Percentiles rank a stretch among this genome's conserved stretches.
Evolutionary conservation across 2,329 filamentous ascomycete genomes (phyloP).

Genomic region (Fusarium denticulatum): DNA sequence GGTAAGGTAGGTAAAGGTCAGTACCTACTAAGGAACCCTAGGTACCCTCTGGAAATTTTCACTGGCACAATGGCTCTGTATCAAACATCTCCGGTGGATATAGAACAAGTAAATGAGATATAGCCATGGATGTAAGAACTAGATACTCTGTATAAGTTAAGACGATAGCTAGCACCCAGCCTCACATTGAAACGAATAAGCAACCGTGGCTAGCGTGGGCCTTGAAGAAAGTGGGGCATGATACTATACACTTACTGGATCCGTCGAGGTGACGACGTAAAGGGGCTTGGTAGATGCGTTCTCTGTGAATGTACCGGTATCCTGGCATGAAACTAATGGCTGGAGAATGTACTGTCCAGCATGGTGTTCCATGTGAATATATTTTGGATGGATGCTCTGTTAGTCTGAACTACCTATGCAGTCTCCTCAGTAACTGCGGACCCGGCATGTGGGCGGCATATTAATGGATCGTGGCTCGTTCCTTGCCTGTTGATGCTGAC

Average conservation of each 20-base stretch:
- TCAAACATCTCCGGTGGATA: not conserved
- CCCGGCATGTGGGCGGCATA: constrained; percentile 11
- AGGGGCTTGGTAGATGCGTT: constrained; percentile 28
- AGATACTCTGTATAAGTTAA: not conserved
- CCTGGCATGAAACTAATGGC: not conserved
- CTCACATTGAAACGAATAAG: constrained; percentile 50
- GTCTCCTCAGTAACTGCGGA: constrained; percentile 1
- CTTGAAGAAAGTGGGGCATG: constrained; percentile 51
- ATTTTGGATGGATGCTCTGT: constrained; percentile 5
- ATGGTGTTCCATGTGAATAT: not conserved
- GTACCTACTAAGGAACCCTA: not conserved
- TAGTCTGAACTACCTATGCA: not conserved
- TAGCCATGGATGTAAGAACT: not conserved
- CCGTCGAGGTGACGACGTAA: constrained; percentile 42
- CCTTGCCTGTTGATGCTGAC: not conserved
- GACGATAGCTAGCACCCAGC: not conserved
- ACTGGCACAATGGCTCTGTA: not conserved
- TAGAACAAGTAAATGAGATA: not conserved
- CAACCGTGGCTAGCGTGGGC: not conserved
- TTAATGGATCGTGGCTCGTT: constrained; percentile 6
- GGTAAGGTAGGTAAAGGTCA: not conserved
- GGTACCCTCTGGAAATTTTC: constrained; percentile 1
- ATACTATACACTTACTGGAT: constrained; percentile 24
- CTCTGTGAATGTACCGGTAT: constrained; percentile 6
- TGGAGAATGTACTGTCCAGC: constrained; percentile 1